Base-by-base conservation (phyloP, 2,329 filamentous ascomycete species). In the Truncatella angustata region DNA sequence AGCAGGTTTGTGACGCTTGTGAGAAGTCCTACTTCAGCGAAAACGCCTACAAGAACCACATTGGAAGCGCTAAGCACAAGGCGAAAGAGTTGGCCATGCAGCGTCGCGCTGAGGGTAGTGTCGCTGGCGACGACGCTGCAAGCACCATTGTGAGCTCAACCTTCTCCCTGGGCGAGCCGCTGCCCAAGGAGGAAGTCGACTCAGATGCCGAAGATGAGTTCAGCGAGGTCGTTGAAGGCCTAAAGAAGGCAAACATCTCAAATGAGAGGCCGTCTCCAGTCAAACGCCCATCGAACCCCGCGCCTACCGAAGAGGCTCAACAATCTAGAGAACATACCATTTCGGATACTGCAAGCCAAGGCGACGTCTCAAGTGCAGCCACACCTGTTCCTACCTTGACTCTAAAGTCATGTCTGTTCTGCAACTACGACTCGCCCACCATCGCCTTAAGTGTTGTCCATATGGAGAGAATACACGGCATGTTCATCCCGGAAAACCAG, bases 1-100 rank as follows among this genome's bases (percentile, higher is more conserved):
- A 97, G 69, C 91, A 88, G 66, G 74, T 78, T 26, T 99, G 94
- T 71, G 77, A 84, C 3, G 80, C 86, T 18, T 99, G 94, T 75
- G 82, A 88, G 64, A 96, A 96, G 76, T 91, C 88, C 12, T 99
- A 96, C 71, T 97, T 87, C 76, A 97, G 92, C 73, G 90, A 97
- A 66, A 97, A 97, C 73, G 93, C 94, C 30, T 97, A 88, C 71
- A 85, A 87, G 66, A 99, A 97, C 72, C 94, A 99, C 67, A 70
- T 97, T 52, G 86, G 85, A 54, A 97, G 92, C 73, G 86, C 90
- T 61, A 96, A 96, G 71, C 94, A 99, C 72, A 90, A 86, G 71
- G 76, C 82, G 51, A 86, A 85, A 61, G 79, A 87, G 53, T 77
- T 81, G 28, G 76, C 77, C 37, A 63, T 71, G 42, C 68, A 69